These are phyloP conservation scores for Fusarium sp. DNA, from an alignment of 2,329 filamentous ascomycete genomes.

Conservation along the genomic window DNA sequence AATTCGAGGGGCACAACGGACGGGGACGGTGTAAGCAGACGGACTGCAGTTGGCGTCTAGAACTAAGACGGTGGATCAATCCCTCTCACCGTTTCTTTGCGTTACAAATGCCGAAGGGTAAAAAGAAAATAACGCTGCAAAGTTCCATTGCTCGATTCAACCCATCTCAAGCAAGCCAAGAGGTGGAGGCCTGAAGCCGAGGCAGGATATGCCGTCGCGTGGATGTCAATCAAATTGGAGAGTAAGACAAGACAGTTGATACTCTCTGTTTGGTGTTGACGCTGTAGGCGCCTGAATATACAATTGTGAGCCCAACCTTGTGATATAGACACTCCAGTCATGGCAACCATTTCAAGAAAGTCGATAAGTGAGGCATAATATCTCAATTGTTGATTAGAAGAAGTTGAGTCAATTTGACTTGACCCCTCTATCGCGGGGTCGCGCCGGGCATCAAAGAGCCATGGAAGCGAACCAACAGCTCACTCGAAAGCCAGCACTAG, in stretches of 20 bases:
- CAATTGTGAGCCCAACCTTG: not conserved
- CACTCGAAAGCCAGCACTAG: conserved; percentile 2
- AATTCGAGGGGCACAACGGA: conserved; percentile 1
- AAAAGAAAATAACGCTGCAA: conserved; percentile 15
- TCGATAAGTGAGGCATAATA: conserved; percentile 19
- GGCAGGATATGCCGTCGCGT: not conserved
- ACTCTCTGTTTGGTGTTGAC: not conserved
- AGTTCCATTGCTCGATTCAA: not conserved
- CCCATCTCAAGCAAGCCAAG: not conserved
- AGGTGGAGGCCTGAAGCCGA: conserved; percentile 14
- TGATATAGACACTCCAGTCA: conserved; percentile 17
- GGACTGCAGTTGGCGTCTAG: conserved; percentile 1
- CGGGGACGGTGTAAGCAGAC: conserved; percentile 3
- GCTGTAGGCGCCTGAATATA: conserved; percentile 8
- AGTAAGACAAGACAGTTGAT: conserved; percentile 7
- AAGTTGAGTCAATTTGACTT: conserved; percentile 24
- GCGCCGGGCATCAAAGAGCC: not conserved
- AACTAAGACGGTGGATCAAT: conserved; percentile 25
- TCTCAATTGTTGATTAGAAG: conserved; percentile 13
- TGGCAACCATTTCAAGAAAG: not conserved
- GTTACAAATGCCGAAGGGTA: conserved; percentile 16
- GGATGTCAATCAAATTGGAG: conserved; percentile 8
- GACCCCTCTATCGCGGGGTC: conserved; percentile 33
- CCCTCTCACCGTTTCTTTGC: conserved; percentile 21
- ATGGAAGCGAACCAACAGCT: conserved; percentile 17